These are phyloP conservation scores for Nicotiana sylvestris DNA, from an alignment of 257 asterid species.

Conservation along the genomic window DNA sequence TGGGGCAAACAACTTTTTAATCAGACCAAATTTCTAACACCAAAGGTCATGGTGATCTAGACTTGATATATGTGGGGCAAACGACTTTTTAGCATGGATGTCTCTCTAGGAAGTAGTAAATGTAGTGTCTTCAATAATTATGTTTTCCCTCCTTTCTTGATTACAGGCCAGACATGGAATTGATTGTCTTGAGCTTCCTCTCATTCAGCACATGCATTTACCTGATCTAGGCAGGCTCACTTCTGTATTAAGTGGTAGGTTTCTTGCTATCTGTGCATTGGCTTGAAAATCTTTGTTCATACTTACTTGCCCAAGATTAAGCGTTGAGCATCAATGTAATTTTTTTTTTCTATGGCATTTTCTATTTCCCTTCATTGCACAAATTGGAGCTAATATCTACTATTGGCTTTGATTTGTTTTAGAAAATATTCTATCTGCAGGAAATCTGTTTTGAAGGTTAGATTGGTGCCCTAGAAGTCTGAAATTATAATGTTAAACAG, in stretches of 20 bases:
- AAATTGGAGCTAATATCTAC: not conserved
- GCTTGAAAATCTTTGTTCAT: not conserved
- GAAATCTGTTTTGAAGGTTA: not conserved
- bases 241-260: slow-evolving; percentile 51
- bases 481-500: not conserved
- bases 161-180: slow-evolving; percentile 55
- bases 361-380: not conserved
- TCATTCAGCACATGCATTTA: slow-evolving; percentile 61
- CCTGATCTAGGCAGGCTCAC: slow-evolving; percentile 54
- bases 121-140: not conserved
- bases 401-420: not conserved
- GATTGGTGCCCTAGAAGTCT: not conserved
- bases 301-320: not conserved
- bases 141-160: not conserved
- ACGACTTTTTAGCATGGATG: not conserved
- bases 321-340: not conserved
- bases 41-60: not conserved
- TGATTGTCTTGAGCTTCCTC: slow-evolving; percentile 74
- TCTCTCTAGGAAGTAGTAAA: not conserved
- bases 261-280: slow-evolving; percentile 2
- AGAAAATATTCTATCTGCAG: not conserved
- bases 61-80: not conserved
- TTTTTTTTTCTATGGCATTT: not conserved
- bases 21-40: not conserved
- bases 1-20: not conserved